phyloP scores from a whole-genome alignment of 305 asterid species.

The Fraxinus xanthoxyloides region DNA sequence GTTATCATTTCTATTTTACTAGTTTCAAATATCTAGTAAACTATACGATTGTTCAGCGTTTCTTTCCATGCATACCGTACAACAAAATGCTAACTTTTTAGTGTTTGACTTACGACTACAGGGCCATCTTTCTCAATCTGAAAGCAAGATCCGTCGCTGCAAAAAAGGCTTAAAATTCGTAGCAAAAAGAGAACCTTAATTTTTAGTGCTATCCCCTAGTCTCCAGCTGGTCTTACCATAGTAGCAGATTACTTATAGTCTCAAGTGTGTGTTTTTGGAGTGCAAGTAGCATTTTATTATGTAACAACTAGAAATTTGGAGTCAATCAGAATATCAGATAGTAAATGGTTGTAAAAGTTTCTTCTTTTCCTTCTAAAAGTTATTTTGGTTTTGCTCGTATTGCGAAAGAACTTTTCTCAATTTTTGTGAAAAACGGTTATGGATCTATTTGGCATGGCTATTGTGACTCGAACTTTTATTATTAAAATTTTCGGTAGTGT shows the following conservation, averaged over 20 bases:
- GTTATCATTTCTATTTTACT: background rate
- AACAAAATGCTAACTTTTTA: background rate
- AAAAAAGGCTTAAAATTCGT: slow-evolving; percentile 22
- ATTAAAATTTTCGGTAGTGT: no score
- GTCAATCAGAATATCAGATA: background rate
- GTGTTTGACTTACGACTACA: background rate
- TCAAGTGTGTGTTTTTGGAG: background rate
- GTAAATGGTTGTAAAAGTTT: background rate
- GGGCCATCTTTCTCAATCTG: slow-evolving; percentile 37
- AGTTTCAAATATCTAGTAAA: background rate
- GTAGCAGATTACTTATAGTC: background rate
- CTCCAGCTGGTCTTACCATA: background rate
- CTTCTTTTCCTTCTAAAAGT: background rate
- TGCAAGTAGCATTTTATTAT: background rate
- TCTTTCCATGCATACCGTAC: background rate
- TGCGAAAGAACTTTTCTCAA: background rate
- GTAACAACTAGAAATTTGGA: background rate
- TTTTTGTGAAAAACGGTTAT: background rate
- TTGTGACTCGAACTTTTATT: background rate
- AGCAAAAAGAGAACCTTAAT: background rate
- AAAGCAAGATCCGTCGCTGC: slow-evolving; percentile 30
- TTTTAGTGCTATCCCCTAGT: background rate
- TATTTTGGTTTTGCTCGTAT: background rate
- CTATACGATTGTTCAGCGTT: background rate
- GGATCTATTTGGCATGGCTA: background rate